Evolutionary conservation across 768 basidiomycete species (phyloP).

Genomic region (Imleria badia): DNA sequence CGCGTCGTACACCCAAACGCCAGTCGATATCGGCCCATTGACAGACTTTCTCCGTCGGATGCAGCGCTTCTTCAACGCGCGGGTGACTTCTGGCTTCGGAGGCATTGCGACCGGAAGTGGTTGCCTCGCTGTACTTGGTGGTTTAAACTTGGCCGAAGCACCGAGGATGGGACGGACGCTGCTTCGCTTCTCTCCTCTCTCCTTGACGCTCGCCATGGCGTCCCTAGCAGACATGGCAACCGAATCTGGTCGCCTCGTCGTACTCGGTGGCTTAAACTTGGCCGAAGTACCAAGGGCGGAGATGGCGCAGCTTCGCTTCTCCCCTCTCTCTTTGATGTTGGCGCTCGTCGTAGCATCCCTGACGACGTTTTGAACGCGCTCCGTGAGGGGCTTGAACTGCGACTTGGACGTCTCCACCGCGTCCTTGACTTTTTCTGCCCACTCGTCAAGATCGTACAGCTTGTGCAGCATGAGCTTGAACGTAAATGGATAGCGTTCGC

Average conservation of each 20-base stretch:
- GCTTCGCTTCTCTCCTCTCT: conserved; percentile 15
- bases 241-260: neutral
- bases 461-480: conserved; percentile 70
- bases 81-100: conserved; percentile 14
- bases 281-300: conserved; percentile 23
- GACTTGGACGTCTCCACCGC: conserved; percentile 52
- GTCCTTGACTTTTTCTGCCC: conserved; percentile 54
- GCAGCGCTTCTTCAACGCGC: conserved; percentile 56
- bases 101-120: neutral
- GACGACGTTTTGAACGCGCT: conserved; percentile 25
- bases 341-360: conserved; percentile 5
- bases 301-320: conserved; percentile 23
- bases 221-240: conserved; percentile 9
- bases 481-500: conserved; percentile 50
- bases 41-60: conserved; percentile 50
- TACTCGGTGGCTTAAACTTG: conserved; percentile 7
- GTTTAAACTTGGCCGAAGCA: conserved; percentile 16
- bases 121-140: neutral
- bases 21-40: conserved; percentile 32
- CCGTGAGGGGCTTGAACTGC: conserved; percentile 56
- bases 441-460: conserved; percentile 59
- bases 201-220: conserved; percentile 11
- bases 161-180: conserved; percentile 29
- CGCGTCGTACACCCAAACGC: conserved; percentile 52
- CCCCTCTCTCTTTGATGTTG: conserved; percentile 3